Base-by-base conservation (phyloP, 306 rosid genomes). In the Prinsepia uniflora region DNA sequence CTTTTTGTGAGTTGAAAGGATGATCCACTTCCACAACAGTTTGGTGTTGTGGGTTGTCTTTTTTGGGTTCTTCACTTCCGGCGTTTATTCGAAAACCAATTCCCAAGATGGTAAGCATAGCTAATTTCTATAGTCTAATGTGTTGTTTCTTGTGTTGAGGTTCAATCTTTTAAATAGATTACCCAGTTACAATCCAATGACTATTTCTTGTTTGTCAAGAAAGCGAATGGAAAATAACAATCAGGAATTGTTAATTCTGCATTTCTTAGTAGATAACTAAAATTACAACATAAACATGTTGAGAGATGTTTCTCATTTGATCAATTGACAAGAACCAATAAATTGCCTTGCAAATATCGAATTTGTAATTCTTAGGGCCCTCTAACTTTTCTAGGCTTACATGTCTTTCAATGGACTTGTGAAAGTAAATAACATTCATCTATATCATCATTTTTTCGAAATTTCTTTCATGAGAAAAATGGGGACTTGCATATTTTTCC, bases 31-130 rank as follows among this genome's bases (percentile, higher is more conserved):
- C 80, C 82, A 81, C 86, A 80, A 75, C 79, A 73, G 83, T 76
- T 60, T 78, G 56, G 75, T 84, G 81, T 80, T 85, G 81, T 89
- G 87, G 92, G 68, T 81, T 79, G 72, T 84, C 73, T 65, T 82
- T 56, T 83, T 74, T 42, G 89, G 78, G 63, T 71, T 83, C 68
- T 75, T 78, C 48, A 68, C 78, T 79, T 42, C 76, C 24, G 12
- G 55, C 30, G 80, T 78, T 22, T 69, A 71, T 66, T 82, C 77
- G 7, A 82, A 78, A 67, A 82, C 82, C 30, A 68, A 67, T 67
- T 58, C 82, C 15, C 77, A 70, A 13, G 76, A 90, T 85, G 85
- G 85, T 74, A 77, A 58, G 66, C 39, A 30, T 63, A 20, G 22
- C 10, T 55, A 4, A 19, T 8, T 59, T 66, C 22, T 3, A 36